phyloP scores from a whole-genome alignment of 352 stramenopile genomes.

The Saprolegnia diclina region DNA sequence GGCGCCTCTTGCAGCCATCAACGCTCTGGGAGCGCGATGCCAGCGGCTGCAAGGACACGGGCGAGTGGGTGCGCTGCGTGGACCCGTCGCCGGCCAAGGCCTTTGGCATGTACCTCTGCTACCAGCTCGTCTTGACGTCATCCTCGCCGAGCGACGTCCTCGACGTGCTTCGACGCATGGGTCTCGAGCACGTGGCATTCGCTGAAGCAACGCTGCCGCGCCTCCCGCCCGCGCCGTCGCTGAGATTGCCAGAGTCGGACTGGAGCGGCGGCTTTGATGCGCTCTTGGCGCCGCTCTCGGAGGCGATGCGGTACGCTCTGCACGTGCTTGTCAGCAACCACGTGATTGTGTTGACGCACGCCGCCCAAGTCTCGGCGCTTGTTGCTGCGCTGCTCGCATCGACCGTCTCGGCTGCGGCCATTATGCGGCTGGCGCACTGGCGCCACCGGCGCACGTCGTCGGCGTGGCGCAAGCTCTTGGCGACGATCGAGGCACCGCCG shows the following conservation, averaged over 20 bases:
- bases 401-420: neutral
- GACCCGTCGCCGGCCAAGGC: neutral
- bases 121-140: neutral
- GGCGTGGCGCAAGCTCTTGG: neutral
- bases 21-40: constrained; percentile 5
- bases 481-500: neutral
- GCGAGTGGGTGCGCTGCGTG: constrained; percentile 1
- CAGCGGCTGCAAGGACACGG: neutral
- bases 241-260: neutral
- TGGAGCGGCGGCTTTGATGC: constrained; percentile 17
- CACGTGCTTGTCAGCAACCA: constrained; percentile 11
- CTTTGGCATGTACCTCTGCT: constrained; percentile 13
- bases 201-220: neutral
- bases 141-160: neutral
- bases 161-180: neutral
- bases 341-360: constrained; percentile 6
- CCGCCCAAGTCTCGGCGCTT: neutral
- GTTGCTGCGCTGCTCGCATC: neutral
- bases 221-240: neutral
- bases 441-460: neutral
- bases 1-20: neutral
- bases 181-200: neutral
- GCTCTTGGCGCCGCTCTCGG: constrained; percentile 1
- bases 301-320: constrained; percentile 8
- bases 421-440: neutral